Evolutionary conservation across 176 grass and related monocot species (phyloP), one percentile per base, ranked within the genome.

Genomic region (Oryza glaberrima): DNA sequence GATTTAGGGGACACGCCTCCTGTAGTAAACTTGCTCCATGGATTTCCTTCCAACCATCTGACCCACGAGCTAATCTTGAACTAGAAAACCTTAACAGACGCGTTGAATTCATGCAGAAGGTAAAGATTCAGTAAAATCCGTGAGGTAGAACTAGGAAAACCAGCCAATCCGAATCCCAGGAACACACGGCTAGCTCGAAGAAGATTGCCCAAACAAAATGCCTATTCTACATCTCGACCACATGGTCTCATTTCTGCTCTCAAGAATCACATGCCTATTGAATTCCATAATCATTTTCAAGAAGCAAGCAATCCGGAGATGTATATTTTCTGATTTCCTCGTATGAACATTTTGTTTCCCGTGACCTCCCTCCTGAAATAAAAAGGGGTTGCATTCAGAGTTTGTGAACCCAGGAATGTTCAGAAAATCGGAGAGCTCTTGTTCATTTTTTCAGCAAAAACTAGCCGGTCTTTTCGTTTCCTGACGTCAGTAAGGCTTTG

Each of bases 191-290:
- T 8, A 45, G 44, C 22, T 44, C 12, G 22, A 72, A 22, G 43
- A 45, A 43, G 10, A 46, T 67, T 5, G 10, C 25, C 20, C 58
- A 81, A 15, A 74, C 72, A 15, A 67, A 67, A 77, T 35, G 26
- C 15, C 9, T 52, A n/a, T n/a, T 58, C 54, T 58, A 9, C 19
- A 15, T 28, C 46, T 1, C 25, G 12, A 75, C 15, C 70, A 61
- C 64, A 82, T 76, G 78, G 64, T 34, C 5, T 63, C 20, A 2
- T 35, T 38, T 23, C 35, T 22, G 11, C 41, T 45, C 71, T 81
- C 69, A 75, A 36, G 34, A 49, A 65, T 79, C 67, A 79, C 67
- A 79, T 79, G 83, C 19, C 11, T 23, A 54, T 17, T 48, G 54
- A 73, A 74, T 35, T 35, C 43, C 34, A 15, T 35, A 67, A 67